Base-by-base conservation (phyloP, 805 yeast species). In the Candida methanosorbosa region DNA sequence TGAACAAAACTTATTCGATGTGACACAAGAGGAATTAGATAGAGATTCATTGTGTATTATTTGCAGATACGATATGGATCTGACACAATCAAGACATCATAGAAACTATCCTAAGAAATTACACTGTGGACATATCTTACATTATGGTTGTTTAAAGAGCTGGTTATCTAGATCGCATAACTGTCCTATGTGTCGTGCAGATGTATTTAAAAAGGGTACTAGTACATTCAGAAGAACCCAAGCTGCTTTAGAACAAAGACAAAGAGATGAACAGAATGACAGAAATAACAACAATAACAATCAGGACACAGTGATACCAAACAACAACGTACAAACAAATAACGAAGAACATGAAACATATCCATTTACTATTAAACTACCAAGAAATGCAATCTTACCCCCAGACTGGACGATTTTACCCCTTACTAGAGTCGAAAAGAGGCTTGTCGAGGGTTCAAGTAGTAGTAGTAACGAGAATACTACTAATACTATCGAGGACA, bases 121-220 rank as follows among this genome's bases (percentile, higher is more conserved):
- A 32, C 68, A 64, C 2, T 92, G 98, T 64, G 82, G 85, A 18
- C 98, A 92, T 56, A 79, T 85, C 32, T 66, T 90, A 38, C 98
- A 92, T 54, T 62, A 81, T 59, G 88, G 92, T 4, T 92, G 98
- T 56, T 67, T 92, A 41, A 82, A 85, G 49, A 80, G 82, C 44
- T 92, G 98, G 98, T 66, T 92, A 45, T 94, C 84, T 50, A 71
- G 95, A 43, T 85, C 95, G 0, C 90, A 81, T 45, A 73, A 75
- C n/a, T 92, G 98, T 61, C 98, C 98, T 2, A 75, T 88, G 35
- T 92, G 98, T 55, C 67, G 95, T 40, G 66, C 79, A 21, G 72
- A 76, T 9, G 94, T 86, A 2, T 68, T 75, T 42, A 63, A 52
- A 33, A 53, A 48, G 13, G 23, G 28, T 17, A 24, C 27, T 8